Evolutionary conservation across 1,284 basidiomycete species (phyloP).

Genomic region (Microbotryomycetes sp.): DNA sequence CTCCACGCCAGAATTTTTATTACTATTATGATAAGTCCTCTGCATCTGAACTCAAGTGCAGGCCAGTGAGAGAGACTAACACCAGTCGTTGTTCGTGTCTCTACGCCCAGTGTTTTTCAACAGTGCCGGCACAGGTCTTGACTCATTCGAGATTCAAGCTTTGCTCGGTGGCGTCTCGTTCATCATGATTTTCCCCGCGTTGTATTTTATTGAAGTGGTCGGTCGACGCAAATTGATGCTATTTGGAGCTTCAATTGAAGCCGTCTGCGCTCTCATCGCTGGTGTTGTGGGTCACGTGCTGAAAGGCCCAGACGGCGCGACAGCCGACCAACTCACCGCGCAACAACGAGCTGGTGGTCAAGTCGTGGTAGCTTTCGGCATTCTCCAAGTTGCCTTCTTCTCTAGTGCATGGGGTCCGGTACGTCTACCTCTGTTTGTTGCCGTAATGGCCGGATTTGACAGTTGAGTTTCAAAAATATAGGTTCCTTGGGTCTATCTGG

Average conservation of each 20-base stretch:
- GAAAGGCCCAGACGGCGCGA: slow-evolving; percentile 53
- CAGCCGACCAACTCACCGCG: slow-evolving; percentile 41
- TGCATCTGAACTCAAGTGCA: too few relatives aligned
- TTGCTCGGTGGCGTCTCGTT: slow-evolving; percentile 61
- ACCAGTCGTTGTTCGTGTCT: too few relatives aligned
- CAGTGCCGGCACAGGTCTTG: slow-evolving; percentile 59
- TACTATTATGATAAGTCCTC: slow-evolving; percentile 51
- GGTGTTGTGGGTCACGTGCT: slow-evolving; percentile 65
- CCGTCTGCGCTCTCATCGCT: slow-evolving; percentile 57
- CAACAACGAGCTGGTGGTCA: slow-evolving; percentile 47
- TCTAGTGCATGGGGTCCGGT: slow-evolving; percentile 64
- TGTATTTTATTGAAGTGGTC: slow-evolving; percentile 40
- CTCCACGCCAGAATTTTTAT: slow-evolving; percentile 41
- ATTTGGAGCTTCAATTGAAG: slow-evolving; percentile 59
- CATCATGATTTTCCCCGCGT: slow-evolving; percentile 39
- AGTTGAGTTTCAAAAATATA: neutral
- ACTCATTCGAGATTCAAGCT: slow-evolving; percentile 64
- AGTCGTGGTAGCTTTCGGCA: slow-evolving; percentile 64
- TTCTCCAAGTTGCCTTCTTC: slow-evolving; percentile 66
- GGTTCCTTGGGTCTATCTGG: slow-evolving; percentile 56
- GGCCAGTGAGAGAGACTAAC: too few relatives aligned
- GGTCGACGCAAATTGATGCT: slow-evolving; percentile 48
- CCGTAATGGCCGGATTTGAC: neutral
- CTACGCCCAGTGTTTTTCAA: slow-evolving; percentile 78
- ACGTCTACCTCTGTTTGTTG: neutral